Conservation (phyloP, 2,329 filamentous ascomycete species). For the Ramichloridium luteum region DNA sequence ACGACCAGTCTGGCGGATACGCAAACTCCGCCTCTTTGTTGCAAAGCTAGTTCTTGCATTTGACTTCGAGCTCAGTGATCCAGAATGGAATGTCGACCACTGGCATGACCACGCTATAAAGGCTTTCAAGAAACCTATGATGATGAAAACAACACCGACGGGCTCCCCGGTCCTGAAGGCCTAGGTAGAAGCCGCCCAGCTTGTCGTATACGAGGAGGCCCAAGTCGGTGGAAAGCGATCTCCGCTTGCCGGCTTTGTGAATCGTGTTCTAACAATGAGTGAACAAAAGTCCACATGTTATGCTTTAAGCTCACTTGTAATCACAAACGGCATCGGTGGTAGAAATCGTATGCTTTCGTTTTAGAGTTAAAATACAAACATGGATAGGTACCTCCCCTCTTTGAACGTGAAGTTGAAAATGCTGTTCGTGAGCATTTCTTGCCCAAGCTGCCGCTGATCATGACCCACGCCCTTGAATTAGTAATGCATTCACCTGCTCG, state of each 20-base stretch:
- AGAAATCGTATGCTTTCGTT: no score
- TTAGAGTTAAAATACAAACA: background rate
- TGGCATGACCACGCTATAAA: background rate
- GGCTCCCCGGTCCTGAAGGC: no score
- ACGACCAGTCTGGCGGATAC: background rate
- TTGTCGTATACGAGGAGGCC: no score
- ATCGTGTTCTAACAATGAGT: no score
- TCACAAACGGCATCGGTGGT: no score
- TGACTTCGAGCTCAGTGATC: background rate
- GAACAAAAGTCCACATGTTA: no score
- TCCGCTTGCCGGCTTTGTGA: no score
- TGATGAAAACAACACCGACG: no score
- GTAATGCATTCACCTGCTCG: no score
- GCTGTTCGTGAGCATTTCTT: background rate
- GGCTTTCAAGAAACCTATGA: background rate
- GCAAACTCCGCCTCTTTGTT: background rate
- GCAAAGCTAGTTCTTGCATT: background rate
- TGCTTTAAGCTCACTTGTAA: no score
- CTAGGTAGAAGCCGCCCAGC: no score
- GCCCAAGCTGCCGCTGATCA: background rate
- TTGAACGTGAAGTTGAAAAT: background rate
- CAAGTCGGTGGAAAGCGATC: no score
- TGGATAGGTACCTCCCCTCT: background rate
- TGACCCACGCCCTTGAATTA: background rate
- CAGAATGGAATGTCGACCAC: background rate